These are phyloP conservation scores for Neofusicoccum cordaticola DNA, from an alignment of 2,329 filamentous ascomycete species.

Conservation along the genomic window DNA sequence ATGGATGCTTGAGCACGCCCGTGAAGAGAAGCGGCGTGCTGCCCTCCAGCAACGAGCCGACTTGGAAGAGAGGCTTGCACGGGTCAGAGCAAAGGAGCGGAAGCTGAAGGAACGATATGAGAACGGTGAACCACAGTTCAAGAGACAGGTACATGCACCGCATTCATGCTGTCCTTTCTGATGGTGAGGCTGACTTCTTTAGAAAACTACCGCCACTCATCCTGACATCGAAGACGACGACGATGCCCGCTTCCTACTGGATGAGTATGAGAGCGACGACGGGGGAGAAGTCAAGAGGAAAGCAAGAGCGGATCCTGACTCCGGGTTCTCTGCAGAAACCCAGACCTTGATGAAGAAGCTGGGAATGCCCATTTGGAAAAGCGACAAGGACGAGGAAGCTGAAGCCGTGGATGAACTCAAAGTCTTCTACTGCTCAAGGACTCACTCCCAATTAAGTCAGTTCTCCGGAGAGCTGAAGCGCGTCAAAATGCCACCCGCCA, in stretches of 20 bases:
- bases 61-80: constrained; percentile 68
- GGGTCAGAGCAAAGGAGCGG: constrained; percentile 60
- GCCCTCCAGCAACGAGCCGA: constrained; percentile 67
- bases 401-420: constrained; percentile 66
- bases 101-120: constrained; percentile 55
- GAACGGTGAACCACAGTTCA: constrained; percentile 48
- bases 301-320: constrained; percentile 28
- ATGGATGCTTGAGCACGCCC: constrained; percentile 79
- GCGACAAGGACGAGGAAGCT: constrained; percentile 44
- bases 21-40: constrained; percentile 65
- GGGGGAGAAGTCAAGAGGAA: constrained; percentile 38
- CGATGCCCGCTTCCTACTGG: constrained; percentile 71
- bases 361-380: constrained; percentile 33
- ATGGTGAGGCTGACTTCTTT: constrained; percentile 16
- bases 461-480: constrained; percentile 80
- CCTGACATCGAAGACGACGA: constrained; percentile 30
- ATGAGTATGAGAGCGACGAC: constrained; percentile 67
- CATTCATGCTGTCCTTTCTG: too few species aligned
- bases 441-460: constrained; percentile 86
- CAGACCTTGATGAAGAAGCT: constrained; percentile 67
- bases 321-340: constrained; percentile 70
- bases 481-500: constrained; percentile 71
- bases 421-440: constrained; percentile 90
- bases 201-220: constrained; percentile 22
- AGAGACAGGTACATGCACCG: constrained; percentile 41